Base-by-base conservation (phyloP, 106 monocot genomes). In the Vanilla planifolia region DNA sequence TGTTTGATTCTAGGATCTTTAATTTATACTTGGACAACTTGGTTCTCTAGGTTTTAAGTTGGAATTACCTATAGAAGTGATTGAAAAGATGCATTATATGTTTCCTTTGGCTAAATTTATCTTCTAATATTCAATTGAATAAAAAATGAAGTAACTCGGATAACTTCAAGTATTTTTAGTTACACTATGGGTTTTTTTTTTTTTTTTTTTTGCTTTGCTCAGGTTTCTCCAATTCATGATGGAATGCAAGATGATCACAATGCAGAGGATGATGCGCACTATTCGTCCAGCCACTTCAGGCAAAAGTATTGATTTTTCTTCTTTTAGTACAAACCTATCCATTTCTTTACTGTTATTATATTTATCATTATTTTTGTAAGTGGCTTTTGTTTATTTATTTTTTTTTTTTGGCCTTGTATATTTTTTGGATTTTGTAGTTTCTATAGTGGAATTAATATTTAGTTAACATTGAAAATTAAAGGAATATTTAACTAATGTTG, bases 201-300 rank as follows among this genome's bases (percentile, higher is more conserved):
- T n/a, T n/a, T 50, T 22, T 14, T 14, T n/a, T 50, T 50, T 8
- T 8, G 7, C 23, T 8, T 11, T 66, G n/a, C 59, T 51, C 71
- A 85, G 85, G 85, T 80, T 21, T 59, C 76, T 62, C 76, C 73
- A 50, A 37, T 66, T 26, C 59, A 60, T 67, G 80, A 77, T 70
- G 66, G 52, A 46, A 77, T 71, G 70, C 66, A 61, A 63, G 42
- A 32, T 55, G 73, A 70, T 64, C 60, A 62, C 67, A 35, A 39
- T 64, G 64, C 70, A 23, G 70, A 77, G 28, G 80, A 73, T 59
- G 66, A 73, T 35, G 64, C 44, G n/a, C 67, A 53, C 22, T 67
- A 28, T 35, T 67, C 79, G 33, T 79, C 75, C 46, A 79, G 53
- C 58, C 60, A 56, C 35, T 62, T 72, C 5, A 62, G 35, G 62